Conservation (phyloP, 306 rosid species). For the Begonia fuchsioides region DNA sequence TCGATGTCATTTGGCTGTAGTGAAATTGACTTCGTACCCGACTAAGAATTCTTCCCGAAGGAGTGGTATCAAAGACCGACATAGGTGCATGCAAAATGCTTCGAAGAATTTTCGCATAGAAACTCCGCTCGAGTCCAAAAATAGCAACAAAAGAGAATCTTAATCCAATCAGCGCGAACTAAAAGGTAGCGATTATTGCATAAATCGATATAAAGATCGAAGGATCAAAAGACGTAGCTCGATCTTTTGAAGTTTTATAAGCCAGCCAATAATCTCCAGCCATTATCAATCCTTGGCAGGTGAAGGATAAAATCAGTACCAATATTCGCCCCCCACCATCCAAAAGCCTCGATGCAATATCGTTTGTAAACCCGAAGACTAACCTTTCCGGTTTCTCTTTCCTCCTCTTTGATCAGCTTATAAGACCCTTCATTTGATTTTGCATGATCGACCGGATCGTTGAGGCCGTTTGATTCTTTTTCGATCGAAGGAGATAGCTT, state of each 20-base stretch:
- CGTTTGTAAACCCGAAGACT: constrained; percentile 53
- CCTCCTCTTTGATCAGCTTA: constrained; percentile 91
- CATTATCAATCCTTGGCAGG: constrained; percentile 68
- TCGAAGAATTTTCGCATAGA: constrained; percentile 56
- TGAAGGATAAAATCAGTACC: constrained; percentile 34
- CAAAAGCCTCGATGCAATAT: constrained; percentile 85
- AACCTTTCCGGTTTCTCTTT: constrained; percentile 79
- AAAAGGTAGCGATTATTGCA: constrained; percentile 27
- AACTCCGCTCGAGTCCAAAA: constrained; percentile 59
- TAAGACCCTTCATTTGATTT: constrained; percentile 36
- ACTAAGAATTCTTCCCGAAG: constrained; percentile 87
- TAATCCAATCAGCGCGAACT: constrained; percentile 27
- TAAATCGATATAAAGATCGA: constrained; percentile 41
- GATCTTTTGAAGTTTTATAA: constrained; percentile 63
- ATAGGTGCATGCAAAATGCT: constrained; percentile 92
- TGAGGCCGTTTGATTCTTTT: constrained; percentile 36
- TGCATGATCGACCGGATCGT: constrained; percentile 32
- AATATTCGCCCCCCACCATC: constrained; percentile 68
- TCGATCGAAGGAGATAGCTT: constrained; percentile 22
- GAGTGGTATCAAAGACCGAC: constrained; percentile 95
- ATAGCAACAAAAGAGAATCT: constrained; percentile 32
- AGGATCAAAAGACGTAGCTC: constrained; percentile 37
- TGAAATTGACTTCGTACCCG: constrained; percentile 44
- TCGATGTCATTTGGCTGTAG: too few relatives aligned
- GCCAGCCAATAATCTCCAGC: constrained; percentile 86